Conservation (phyloP, 371 early-diverging fungal species). For the Vairimorpha ceranae region DNA sequence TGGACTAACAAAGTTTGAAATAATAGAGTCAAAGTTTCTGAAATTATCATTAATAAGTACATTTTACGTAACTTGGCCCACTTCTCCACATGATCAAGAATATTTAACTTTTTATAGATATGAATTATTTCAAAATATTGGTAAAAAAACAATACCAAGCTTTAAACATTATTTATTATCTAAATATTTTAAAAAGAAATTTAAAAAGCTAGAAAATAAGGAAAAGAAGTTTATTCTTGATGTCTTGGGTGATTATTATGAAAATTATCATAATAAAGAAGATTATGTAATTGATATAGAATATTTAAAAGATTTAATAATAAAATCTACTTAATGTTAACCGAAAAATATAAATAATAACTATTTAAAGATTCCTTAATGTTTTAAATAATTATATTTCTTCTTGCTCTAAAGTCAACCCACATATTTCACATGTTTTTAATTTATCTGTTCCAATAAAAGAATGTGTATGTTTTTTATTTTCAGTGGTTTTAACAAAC, state of each 20-base stretch:
- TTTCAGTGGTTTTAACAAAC: neutral
- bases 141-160: neutral
- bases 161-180: neutral
- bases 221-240: constrained; percentile 47
- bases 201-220: constrained; percentile 4
- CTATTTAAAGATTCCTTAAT: no score
- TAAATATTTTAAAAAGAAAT: constrained; percentile 26
- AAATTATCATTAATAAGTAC: constrained; percentile 13
- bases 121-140: neutral
- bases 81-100: constrained; percentile 25
- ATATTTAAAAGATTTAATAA: neutral
- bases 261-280: constrained; percentile 15
- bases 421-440: constrained; percentile 49
- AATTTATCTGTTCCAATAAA: constrained; percentile 16
- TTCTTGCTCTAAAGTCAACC: constrained; percentile 59
- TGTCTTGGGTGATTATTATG: constrained; percentile 49
- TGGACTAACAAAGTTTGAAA: constrained; percentile 12
- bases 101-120: constrained; percentile 28
- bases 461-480: constrained; percentile 43
- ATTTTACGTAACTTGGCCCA: constrained; percentile 30
- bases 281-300: constrained; percentile 1
- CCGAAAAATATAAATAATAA: neutral
- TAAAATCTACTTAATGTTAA: neutral
- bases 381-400: constrained; percentile 53
- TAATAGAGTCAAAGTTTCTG: neutral